These are phyloP conservation scores for Lentinula detonsa DNA, from an alignment of 768 basidiomycete species.

Conservation along the genomic window DNA sequence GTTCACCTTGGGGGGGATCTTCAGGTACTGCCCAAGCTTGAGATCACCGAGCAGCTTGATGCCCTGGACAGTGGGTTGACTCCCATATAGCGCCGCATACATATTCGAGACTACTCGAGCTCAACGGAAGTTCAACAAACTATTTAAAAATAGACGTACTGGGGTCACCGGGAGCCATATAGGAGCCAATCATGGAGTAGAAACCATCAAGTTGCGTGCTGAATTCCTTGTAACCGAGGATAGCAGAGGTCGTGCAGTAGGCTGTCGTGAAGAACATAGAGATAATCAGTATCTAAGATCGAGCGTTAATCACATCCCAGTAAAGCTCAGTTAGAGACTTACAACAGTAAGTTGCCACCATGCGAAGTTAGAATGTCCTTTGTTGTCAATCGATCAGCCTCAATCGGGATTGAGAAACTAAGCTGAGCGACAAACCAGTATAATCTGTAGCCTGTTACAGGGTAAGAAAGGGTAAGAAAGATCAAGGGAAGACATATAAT, in stretches of 20 bases:
- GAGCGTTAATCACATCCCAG: constrained; percentile 12
- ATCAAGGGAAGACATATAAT: background rate
- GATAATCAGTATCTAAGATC: constrained; percentile 15
- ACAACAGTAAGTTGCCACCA: constrained; percentile 21
- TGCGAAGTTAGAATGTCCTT: constrained; percentile 14
- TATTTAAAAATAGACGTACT: background rate
- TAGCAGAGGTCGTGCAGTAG: constrained; percentile 8
- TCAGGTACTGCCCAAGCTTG: constrained; percentile 30
- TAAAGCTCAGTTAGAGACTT: background rate
- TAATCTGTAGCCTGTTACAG: constrained; percentile 16
- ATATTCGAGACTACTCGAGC: constrained; percentile 29
- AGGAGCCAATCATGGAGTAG: constrained; percentile 17
- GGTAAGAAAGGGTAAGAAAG: too few relatives aligned
- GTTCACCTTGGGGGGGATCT: constrained; percentile 42
- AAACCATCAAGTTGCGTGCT: constrained; percentile 4
- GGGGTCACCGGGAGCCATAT: constrained; percentile 24
- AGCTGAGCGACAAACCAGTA: constrained; percentile 6
- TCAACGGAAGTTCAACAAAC: background rate
- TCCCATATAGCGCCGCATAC: constrained; percentile 19
- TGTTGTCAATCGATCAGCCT: background rate
- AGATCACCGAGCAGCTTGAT: constrained; percentile 36
- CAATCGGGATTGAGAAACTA: background rate
- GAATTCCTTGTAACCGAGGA: constrained; percentile 12
- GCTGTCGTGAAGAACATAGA: constrained; percentile 13
- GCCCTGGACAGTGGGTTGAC: constrained; percentile 29